A percentile compares a stretch with the other conserved stretches of the same genome.
Conservation (phyloP, 345 rosid genomes). For the Carallia brachiata region DNA sequence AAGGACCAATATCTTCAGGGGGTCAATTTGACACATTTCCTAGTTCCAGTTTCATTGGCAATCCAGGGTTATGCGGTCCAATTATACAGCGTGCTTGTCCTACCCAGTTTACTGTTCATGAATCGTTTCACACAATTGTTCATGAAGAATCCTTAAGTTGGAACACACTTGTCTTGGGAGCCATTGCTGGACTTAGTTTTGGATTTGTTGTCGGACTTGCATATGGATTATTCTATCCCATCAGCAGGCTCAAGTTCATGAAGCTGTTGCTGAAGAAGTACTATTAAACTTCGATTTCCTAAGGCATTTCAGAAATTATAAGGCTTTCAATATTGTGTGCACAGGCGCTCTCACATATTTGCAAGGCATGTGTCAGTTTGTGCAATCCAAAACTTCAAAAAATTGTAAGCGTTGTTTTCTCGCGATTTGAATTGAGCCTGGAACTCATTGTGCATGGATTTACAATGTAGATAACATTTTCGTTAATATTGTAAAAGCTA, state of each 20-base stretch:
- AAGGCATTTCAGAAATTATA: no score
- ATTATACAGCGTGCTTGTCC: background rate
- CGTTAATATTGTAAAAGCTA: no score
- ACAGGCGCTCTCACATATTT: no score
- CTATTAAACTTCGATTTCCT: no score
- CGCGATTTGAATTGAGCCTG: no score
- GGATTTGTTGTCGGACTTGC: slow-evolving; percentile 4
- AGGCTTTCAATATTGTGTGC: no score
- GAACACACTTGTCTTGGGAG: background rate
- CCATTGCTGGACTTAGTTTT: slow-evolving; percentile 8
- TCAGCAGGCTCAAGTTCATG: slow-evolving; percentile 3
- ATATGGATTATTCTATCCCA: background rate
- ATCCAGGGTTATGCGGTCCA: background rate
- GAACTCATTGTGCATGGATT: no score
- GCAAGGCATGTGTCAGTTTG: no score
- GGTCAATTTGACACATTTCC: background rate
- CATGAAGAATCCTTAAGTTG: slow-evolving; percentile 1
- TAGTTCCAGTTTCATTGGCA: background rate
- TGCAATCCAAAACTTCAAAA: no score
- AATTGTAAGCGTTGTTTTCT: no score
- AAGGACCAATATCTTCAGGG: slow-evolving; percentile 9
- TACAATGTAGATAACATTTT: no score
- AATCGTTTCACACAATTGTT: background rate
- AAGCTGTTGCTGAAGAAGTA: background rate
- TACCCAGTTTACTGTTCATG: background rate